Evolutionary conservation across 352 stramenopile genomes (phyloP), one percentile per base, ranked within the genome.

Genomic region (Globisporangium perplexum): DNA sequence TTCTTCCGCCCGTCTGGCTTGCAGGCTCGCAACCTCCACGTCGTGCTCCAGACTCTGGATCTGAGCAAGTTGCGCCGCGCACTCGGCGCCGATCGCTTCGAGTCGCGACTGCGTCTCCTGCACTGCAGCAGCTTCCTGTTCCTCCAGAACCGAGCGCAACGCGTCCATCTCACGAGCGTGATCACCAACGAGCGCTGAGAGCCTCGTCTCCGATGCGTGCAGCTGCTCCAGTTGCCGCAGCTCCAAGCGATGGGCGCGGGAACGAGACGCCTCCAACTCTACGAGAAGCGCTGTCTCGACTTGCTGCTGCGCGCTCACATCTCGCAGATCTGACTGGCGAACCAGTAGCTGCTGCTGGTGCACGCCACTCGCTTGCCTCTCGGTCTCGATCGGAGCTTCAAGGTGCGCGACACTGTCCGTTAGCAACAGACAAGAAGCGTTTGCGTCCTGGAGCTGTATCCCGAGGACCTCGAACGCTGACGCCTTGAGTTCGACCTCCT

Each of bases 341-440:
- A 12, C 26, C 30, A 48, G 12, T 3, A 47, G 43, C 23, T 26
- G 5, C 20, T 11, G 52, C 43, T 51, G n/a, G 15, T 50, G 44
- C 10, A 12, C 22, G 7, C 24, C 22, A 17, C 20, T 22, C 4
- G 10, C 7, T 3, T 18, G 31, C 26, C 31, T 50, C 50, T 30
- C 39, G 15, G n/a, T 31, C 18, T 5, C 18, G 15, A 59, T 17
- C 14, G 52, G 31, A 3, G 47, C 44, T 26, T 41, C 31, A 17
- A 59, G 42, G 11, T 11, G 26, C 44, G 44, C 38, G 44, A 52
- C 46, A n/a, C 18, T 52, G 43, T 38, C 26, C 5, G 44, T 52
- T 1, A 59, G 35, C 31, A 42, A 38, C 4, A 26, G 38, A 14
- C 50, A 31, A 2, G 30, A 35, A 2, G 33, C 31, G 7, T 47